Evolutionary conservation across 2,329 filamentous ascomycete genomes (phyloP), one percentile per base, ranked within the genome.

Genomic region (Diaporthe nobilis): DNA sequence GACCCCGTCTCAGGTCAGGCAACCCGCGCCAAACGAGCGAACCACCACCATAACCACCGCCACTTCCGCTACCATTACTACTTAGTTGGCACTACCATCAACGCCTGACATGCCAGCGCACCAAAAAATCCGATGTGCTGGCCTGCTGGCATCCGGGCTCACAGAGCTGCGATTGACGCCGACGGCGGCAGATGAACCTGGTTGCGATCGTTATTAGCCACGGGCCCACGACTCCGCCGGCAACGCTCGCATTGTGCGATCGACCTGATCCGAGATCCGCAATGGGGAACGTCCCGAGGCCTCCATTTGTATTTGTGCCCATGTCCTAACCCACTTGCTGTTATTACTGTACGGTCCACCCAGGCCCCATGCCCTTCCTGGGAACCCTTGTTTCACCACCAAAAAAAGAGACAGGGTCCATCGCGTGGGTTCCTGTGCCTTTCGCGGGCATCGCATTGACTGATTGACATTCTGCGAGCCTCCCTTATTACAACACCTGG

Each of bases 1-100:
- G 65, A 31, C 47, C 65, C 49, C 65, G 65, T 70, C 65, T 70
- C 65, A 70, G 65, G 65, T 70, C 49, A 70, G 65, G 47, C 65
- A 68, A 55, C 31, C 47, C 47, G 65, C 47, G 63, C 25, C 63
- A 25, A 53, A 53, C 65, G 25, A 42, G 39, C 44, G 20, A 51
- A 39, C 44, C 25, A 68, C 39, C 6, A 55, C 13, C 44, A 49
- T 6, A 22, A n/a, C 34, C 20, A 37, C 57, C 34, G 20, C 58
- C 58, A 15, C 37, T 42, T 12, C 25, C 17, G 34, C 61, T 20
- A 22, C 25, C 31, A n/a, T 13, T 49, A 60, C 55, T 37, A n/a
- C 31, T 34, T 34, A 34, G 9, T 12, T 57, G 22, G 39, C 3
- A 12, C n/a, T 20, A 31, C 42, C 61, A 25, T 67, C 6, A 37